Percentiles rank a stretch among this genome's conserved stretches.
These are phyloP conservation scores for Russula virescens DNA, from an alignment of 768 basidiomycete species.

Conservation along the genomic window DNA sequence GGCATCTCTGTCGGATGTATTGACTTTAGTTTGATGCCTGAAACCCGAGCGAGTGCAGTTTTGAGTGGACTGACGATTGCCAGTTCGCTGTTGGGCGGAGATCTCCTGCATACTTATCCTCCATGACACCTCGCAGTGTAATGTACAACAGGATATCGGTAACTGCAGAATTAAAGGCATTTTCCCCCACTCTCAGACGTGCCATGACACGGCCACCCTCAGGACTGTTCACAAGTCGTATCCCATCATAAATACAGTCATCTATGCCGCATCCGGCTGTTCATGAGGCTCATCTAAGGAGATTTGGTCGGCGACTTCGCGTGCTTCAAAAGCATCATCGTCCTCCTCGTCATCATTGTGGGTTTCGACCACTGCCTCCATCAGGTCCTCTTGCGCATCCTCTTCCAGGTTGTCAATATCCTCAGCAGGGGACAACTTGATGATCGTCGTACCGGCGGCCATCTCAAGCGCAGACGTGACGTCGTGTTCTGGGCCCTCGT, in stretches of 20 bases:
- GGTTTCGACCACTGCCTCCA: conserved; percentile 11
- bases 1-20: conserved; percentile 12
- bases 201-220: too few species aligned
- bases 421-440: conserved; percentile 15
- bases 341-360: conserved; percentile 1
- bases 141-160: too few species aligned
- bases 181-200: not conserved
- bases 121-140: too few species aligned
- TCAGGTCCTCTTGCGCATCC: conserved; percentile 22
- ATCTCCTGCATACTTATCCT: not conserved
- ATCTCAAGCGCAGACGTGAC: conserved; percentile 14
- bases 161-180: not conserved
- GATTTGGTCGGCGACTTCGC: conserved; percentile 19
- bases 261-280: conserved; percentile 1
- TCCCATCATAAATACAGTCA: conserved; percentile 10
- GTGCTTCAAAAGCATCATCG: conserved; percentile 11
- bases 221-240: not conserved
- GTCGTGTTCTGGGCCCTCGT: conserved; percentile 11
- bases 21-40: conserved; percentile 18
- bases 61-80: not conserved
- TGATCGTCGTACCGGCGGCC: conserved; percentile 16
- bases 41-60: not conserved
- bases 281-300: conserved; percentile 6
- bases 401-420: conserved; percentile 10
- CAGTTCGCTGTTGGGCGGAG: too few species aligned